Conservation (phyloP, 345 rosid species). For the Stellera chamaejasme region DNA sequence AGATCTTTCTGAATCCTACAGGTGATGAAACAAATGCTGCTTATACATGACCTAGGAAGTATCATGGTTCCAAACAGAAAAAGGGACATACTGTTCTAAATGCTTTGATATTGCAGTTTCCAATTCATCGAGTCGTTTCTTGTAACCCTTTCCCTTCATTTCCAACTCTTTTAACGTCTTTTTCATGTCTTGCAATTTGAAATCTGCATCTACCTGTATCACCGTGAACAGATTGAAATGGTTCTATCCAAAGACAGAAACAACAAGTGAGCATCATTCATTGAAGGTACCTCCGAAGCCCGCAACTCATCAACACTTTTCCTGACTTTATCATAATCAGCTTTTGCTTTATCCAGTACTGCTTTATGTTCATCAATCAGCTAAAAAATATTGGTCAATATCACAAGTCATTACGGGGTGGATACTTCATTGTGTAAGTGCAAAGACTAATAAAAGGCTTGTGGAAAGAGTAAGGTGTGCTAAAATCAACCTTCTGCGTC, state of each 20-base stretch:
- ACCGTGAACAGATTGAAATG: slow-evolving; percentile 6
- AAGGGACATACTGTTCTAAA: slow-evolving; percentile 74
- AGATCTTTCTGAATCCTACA: slow-evolving; percentile 88
- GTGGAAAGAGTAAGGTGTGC: too few species aligned
- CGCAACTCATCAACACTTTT: slow-evolving; percentile 72
- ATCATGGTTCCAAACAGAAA: slow-evolving; percentile 6
- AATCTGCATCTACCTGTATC: slow-evolving; percentile 77
- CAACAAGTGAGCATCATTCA: slow-evolving; percentile 9
- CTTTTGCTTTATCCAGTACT: slow-evolving; percentile 55
- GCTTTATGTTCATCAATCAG: slow-evolving; percentile 73
- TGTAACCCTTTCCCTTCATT: slow-evolving; percentile 69
- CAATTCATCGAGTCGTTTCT: slow-evolving; percentile 70
- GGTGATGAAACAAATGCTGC: slow-evolving; percentile 14
- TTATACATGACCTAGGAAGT: slow-evolving; percentile 15
- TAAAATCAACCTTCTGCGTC: slow-evolving; percentile 55
- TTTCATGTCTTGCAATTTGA: slow-evolving; percentile 71
- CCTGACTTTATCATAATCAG: slow-evolving; percentile 58
- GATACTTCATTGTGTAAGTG: not conserved
- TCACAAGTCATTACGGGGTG: slow-evolving; percentile 5
- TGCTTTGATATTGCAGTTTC: slow-evolving; percentile 60
- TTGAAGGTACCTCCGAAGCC: slow-evolving; percentile 65
- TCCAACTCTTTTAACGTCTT: slow-evolving; percentile 68
- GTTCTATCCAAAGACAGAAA: slow-evolving; percentile 7
- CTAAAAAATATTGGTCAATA: slow-evolving; percentile 26
- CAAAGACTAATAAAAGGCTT: too few species aligned